These are phyloP conservation scores for Tritrichomonas foetus DNA, from an alignment of 208 protist species.

Conservation along the genomic window DNA sequence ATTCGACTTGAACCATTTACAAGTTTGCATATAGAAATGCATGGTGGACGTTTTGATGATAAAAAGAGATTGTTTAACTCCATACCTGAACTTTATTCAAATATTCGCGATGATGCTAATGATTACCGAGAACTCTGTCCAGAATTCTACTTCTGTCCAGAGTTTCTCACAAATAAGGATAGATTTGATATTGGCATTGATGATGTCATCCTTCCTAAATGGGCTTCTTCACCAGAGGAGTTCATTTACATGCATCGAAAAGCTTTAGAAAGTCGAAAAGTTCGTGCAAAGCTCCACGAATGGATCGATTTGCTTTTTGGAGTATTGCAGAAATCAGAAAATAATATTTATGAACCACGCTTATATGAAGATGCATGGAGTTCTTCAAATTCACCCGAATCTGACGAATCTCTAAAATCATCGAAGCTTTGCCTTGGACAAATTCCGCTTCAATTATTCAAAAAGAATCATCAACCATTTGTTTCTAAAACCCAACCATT, in stretches of 20 bases:
- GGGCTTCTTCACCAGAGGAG: neutral
- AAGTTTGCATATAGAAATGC: slow-evolving; percentile 43
- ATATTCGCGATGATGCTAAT: neutral
- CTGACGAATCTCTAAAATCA: no score
- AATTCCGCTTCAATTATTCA: slow-evolving; percentile 22
- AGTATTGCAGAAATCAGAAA: no score
- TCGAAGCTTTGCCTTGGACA: neutral
- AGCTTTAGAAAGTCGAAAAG: neutral
- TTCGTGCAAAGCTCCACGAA: neutral
- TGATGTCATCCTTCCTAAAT: neutral
- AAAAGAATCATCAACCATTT: neutral
- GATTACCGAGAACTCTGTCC: neutral
- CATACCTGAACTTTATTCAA: neutral
- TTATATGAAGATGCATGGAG: neutral
- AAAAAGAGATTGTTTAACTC: neutral
- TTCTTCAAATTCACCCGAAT: no score
- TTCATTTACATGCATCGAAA: neutral
- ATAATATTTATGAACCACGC: neutral
- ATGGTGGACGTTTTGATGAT: slow-evolving; percentile 24
- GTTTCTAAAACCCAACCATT: no score
- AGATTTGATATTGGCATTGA: slow-evolving; percentile 53
- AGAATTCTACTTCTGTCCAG: neutral
- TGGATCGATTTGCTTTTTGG: neutral
- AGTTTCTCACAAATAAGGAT: slow-evolving; percentile 50
- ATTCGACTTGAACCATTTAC: slow-evolving; percentile 52